Evolutionary conservation across 1,284 basidiomycete genomes (phyloP), one percentile per base, ranked within the genome.

Genomic region (Somion occarium): DNA sequence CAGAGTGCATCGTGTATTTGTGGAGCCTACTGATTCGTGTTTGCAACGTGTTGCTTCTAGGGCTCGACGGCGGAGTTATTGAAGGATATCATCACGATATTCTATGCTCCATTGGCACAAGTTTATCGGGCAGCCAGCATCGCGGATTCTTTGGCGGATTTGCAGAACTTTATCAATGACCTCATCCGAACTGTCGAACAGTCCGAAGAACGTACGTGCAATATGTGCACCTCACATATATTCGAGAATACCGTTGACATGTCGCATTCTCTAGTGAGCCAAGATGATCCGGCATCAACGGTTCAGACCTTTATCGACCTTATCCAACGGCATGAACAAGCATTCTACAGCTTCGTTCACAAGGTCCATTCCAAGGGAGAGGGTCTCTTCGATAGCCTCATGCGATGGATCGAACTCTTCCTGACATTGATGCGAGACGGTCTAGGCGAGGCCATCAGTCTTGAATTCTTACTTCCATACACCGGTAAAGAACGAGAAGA

Each of bases 21-120:
- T 7, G n/a, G n/a, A n/a, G n/a, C n/a, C 5, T 44, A 49, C 11
- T 37, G 7, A 13, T 18, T 23, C 20, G 12, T 11, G 3, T 37
- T 22, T 41, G 23, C 19, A 9, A 18, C 38, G 39, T 46, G 5
- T 19, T 7, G 25, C 41, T 27, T 15, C 2, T 55, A 96, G 93
- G 94, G 95, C 12, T 88, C 88, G 38, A 99, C 97, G 0, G 86
- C 97, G 2, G 96, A 98, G 45, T 73, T 99, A 38, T 74, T 99
- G 61, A 98, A 96, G 70, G 97, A 99, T 66, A 98, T 99, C 55
- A 94, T 99, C 61, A 98, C 97, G 11, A 99, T 99, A 55, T 99
- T 99, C 70, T 99, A 99, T 69, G 74, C 95, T 1, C 97, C 97
- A 1, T 76, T 99, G n/a, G 97, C 97, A 0, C 92, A 96, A 62